Conservation (phyloP, 2,329 filamentous ascomycete species). For the Microsporum canis region DNA sequence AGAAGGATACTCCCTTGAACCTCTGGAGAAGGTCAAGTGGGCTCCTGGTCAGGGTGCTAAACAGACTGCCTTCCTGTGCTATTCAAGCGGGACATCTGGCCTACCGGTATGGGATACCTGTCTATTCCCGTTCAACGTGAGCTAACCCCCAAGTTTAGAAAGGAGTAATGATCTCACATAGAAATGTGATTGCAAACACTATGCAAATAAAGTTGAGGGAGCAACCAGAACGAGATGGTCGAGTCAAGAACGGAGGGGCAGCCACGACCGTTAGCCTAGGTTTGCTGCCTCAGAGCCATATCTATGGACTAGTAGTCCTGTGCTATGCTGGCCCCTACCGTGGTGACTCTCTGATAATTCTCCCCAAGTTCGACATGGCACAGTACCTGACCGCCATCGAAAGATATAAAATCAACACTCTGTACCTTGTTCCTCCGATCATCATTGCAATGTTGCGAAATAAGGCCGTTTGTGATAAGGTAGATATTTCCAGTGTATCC, state of each 20-base stretch:
- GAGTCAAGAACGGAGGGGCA: conserved; percentile 26
- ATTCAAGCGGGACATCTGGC: conserved; percentile 69
- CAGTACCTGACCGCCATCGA: conserved; percentile 54
- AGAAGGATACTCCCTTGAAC: conserved; percentile 41
- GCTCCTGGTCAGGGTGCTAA: conserved; percentile 37
- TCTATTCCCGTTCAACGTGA: neutral
- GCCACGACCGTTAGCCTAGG: conserved; percentile 52
- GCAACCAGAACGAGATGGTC: conserved; percentile 21
- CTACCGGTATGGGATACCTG: conserved; percentile 48
- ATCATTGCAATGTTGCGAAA: conserved; percentile 65
- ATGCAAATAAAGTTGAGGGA: conserved; percentile 51
- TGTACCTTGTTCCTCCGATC: conserved; percentile 69
- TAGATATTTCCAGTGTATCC: conserved; percentile 58
- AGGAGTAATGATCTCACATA: conserved; percentile 73
- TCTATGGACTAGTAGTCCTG: conserved; percentile 65
- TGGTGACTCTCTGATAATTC: conserved; percentile 61
- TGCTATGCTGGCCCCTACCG: conserved; percentile 54
- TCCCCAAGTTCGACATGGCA: conserved; percentile 63
- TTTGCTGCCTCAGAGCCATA: conserved; percentile 70
- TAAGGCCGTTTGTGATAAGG: conserved; percentile 49
- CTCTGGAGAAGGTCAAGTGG: conserved; percentile 33
- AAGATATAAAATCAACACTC: conserved; percentile 53
- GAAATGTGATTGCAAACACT: conserved; percentile 66
- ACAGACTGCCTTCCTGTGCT: conserved; percentile 65
- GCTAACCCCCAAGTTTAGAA: conserved; percentile 41